phyloP scores from a whole-genome alignment of 371 early-diverging fungal species.

The Circinella umbellata region DNA sequence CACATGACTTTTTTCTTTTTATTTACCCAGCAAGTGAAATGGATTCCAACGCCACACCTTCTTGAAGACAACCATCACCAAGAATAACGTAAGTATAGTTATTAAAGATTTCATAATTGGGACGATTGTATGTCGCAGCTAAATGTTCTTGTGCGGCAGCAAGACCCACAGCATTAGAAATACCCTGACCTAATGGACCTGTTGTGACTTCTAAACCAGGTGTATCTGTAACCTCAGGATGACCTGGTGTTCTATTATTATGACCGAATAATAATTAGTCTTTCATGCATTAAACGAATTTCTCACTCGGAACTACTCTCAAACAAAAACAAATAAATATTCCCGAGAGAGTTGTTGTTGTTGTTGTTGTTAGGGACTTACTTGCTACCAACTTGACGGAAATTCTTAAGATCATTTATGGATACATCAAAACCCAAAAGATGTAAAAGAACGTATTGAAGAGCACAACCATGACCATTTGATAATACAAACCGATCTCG shows the following conservation, averaged over 20 bases:
- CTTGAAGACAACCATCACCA: slow-evolving; percentile 99
- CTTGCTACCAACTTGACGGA: slow-evolving; percentile 91
- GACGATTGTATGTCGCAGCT: slow-evolving; percentile 89
- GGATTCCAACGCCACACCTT: slow-evolving; percentile 97
- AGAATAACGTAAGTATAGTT: slow-evolving; percentile 88
- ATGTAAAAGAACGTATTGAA: slow-evolving; percentile 95
- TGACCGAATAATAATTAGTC: background rate
- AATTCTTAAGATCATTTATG: slow-evolving; percentile 93
- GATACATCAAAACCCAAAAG: slow-evolving; percentile 88
- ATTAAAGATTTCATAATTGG: slow-evolving; percentile 80
- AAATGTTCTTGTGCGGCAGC: slow-evolving; percentile 90
- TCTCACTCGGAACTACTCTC: too few relatives aligned
- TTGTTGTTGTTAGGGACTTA: too few relatives aligned
- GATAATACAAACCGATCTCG: slow-evolving; percentile 99
- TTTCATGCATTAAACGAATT: background rate
- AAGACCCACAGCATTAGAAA: slow-evolving; percentile 95
- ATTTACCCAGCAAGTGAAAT: slow-evolving; percentile 90
- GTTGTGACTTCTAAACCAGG: slow-evolving; percentile 97
- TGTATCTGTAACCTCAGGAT: slow-evolving; percentile 90
- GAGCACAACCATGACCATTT: slow-evolving; percentile 98
- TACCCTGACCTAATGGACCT: slow-evolving; percentile 98
- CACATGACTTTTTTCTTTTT: too few relatives aligned
- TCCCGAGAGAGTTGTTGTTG: background rate
- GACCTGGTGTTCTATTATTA: slow-evolving; percentile 84
- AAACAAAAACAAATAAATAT: too few relatives aligned